These are phyloP conservation scores for Colletotrichum lentis DNA, from an alignment of 2,329 filamentous ascomycete genomes.

Conservation along the genomic window DNA sequence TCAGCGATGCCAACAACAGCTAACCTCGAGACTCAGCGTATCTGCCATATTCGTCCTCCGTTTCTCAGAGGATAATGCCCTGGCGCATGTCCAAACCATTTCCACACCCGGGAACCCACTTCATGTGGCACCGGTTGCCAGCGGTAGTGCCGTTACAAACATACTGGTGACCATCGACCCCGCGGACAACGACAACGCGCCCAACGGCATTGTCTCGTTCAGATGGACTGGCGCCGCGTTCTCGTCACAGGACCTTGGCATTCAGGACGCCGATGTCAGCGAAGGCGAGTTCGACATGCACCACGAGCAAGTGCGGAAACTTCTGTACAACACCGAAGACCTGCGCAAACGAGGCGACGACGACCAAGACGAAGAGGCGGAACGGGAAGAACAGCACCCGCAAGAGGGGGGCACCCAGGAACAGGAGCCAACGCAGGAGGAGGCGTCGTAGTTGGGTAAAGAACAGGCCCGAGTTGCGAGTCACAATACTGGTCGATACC, in stretches of 20 bases:
- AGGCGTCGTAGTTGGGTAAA: neutral
- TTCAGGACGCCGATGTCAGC: slow-evolving; percentile 24
- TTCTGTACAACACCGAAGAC: slow-evolving; percentile 58
- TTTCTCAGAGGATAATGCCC: slow-evolving; percentile 56
- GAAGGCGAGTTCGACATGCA: slow-evolving; percentile 47
- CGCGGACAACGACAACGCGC: slow-evolving; percentile 39
- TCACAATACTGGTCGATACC: neutral
- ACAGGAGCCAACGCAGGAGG: neutral
- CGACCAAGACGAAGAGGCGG: slow-evolving; percentile 37
- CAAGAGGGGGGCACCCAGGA: neutral
- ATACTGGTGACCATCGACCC: slow-evolving; percentile 55
- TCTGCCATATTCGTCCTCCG: slow-evolving; percentile 73
- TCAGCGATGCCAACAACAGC: slow-evolving; percentile 12
- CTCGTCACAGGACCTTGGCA: slow-evolving; percentile 27
- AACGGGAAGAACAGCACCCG: slow-evolving; percentile 43
- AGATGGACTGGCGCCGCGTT: slow-evolving; percentile 39
- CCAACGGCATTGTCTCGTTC: slow-evolving; percentile 39
- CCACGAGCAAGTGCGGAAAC: slow-evolving; percentile 50
- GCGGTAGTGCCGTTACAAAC: slow-evolving; percentile 40
- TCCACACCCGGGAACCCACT: slow-evolving; percentile 72
- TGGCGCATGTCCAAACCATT: slow-evolving; percentile 61
- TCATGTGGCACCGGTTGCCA: slow-evolving; percentile 53
- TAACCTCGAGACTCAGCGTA: slow-evolving; percentile 50
- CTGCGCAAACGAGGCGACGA: slow-evolving; percentile 55
- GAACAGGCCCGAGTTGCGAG: neutral